A percentile compares a stretch with the other conserved stretches of the same genome.
Conservation (phyloP, 164 flowering plant genomes). For the Magnolia sinica region DNA sequence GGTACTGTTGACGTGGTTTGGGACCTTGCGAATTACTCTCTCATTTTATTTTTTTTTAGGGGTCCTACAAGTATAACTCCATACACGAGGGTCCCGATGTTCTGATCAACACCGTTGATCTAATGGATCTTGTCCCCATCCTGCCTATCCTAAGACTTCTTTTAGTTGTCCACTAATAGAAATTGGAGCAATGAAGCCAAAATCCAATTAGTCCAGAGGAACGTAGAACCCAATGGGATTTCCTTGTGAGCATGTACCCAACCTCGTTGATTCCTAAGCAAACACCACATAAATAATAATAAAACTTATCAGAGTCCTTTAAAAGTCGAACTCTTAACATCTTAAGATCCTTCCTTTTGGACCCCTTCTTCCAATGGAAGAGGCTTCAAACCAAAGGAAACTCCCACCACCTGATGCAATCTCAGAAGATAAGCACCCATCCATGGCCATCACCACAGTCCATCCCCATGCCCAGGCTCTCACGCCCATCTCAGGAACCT, state of each 20-base stretch:
- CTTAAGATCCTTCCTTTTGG: not conserved
- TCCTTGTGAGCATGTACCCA: not conserved
- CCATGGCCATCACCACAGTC: not conserved
- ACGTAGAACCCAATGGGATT: not conserved
- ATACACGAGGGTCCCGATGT: no score
- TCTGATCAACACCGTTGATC: no score
- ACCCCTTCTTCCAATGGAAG: not conserved
- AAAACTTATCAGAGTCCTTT: no score
- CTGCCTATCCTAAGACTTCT: no score
- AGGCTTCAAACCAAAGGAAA: not conserved
- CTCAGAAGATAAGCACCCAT: not conserved
- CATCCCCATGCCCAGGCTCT: not conserved
- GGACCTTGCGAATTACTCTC: no score
- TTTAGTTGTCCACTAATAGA: no score
- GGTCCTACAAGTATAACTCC: no score
- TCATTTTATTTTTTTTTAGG: no score
- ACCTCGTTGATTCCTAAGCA: not conserved
- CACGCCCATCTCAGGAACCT: not conserved
- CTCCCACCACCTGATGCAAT: not conserved
- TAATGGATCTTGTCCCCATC: no score
- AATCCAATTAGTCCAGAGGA: not conserved
- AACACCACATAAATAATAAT: not conserved
- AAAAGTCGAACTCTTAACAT: not conserved
- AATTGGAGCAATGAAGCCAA: no score
- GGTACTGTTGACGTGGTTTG: no score